phyloP scores from a whole-genome alignment of 345 rosid genomes.

The Gossypium sturtianum region DNA sequence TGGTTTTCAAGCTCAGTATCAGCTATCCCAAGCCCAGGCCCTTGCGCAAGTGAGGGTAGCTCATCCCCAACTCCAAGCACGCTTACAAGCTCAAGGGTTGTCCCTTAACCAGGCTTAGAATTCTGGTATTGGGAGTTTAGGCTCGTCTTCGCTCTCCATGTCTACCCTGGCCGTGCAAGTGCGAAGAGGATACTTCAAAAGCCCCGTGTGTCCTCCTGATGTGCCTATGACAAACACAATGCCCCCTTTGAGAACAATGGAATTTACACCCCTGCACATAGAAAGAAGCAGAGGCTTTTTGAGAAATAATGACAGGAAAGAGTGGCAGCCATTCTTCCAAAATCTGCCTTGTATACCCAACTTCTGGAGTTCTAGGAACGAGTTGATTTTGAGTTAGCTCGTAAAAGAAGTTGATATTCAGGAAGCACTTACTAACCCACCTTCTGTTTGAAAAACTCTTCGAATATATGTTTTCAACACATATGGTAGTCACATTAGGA shows the following conservation, averaged over 20 bases:
- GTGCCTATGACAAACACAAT: conserved; percentile 45
- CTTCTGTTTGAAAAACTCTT: conserved; percentile 79
- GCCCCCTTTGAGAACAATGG: conserved; percentile 77
- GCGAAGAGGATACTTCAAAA: conserved; percentile 70
- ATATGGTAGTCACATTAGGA: conserved; percentile 74
- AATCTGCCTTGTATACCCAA: conserved; percentile 91
- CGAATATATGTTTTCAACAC: conserved; percentile 88
- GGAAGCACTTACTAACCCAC: conserved; percentile 92
- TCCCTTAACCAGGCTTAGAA: conserved; percentile 50
- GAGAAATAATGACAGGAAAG: conserved; percentile 81
- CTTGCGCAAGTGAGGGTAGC: conserved; percentile 9
- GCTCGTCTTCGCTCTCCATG: conserved; percentile 64
- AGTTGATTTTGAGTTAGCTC: conserved; percentile 76
- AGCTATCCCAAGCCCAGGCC: not conserved
- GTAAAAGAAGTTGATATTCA: conserved; percentile 91
- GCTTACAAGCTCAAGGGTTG: conserved; percentile 60
- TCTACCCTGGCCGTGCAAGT: conserved; percentile 14
- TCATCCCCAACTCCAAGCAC: conserved; percentile 86
- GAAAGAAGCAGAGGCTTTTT: conserved; percentile 87
- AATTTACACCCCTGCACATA: conserved; percentile 63
- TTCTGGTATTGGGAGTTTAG: conserved; percentile 48
- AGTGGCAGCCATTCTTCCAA: conserved; percentile 90
- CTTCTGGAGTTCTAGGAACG: conserved; percentile 93
- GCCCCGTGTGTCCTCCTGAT: conserved; percentile 73
- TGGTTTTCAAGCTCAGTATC: conserved; percentile 36